These are phyloP conservation scores for Cladosporium phlei DNA, from an alignment of 2,329 filamentous ascomycete species.

Conservation along the genomic window DNA sequence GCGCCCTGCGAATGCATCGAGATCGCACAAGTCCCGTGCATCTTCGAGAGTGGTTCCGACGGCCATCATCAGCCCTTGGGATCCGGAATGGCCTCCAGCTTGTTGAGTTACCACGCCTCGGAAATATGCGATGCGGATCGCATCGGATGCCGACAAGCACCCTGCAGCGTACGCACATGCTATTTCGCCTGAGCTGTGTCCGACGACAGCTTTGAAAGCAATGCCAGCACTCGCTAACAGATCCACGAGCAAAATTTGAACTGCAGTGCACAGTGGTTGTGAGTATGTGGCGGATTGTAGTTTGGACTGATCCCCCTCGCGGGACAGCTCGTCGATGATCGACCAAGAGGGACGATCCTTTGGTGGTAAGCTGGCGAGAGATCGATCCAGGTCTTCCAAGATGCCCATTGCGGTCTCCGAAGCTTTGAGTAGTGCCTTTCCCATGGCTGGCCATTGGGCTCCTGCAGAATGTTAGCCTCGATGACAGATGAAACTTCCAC, in stretches of 20 bases:
- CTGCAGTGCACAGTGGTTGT: conserved; percentile 46
- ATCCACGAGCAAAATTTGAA: conserved; percentile 49
- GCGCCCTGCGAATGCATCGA: conserved; percentile 4
- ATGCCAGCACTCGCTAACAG: conserved; percentile 26
- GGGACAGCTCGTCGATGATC: not conserved
- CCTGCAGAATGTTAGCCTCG: too few species aligned
- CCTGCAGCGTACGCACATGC: conserved; percentile 29
- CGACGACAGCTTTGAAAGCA: conserved; percentile 21
- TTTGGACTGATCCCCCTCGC: not conserved
- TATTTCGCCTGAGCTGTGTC: conserved; percentile 32
- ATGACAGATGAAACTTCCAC: too few species aligned
- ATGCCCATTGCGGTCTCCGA: too few species aligned
- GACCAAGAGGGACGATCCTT: not conserved
- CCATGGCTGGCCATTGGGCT: conserved; percentile 21
- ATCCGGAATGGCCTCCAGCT: not conserved
- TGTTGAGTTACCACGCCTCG: too few species aligned
- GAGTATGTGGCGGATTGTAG: not conserved
- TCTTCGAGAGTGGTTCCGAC: not conserved
- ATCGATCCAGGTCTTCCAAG: not conserved
- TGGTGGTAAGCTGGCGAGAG: not conserved
- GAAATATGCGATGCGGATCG: not conserved
- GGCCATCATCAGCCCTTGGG: not conserved
- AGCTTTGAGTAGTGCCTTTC: conserved; percentile 18
- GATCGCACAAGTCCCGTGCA: conserved; percentile 9
- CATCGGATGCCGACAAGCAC: not conserved